These are phyloP conservation scores for Ogataea pignaliae DNA, from an alignment of 805 yeast species.

Conservation along the genomic window DNA sequence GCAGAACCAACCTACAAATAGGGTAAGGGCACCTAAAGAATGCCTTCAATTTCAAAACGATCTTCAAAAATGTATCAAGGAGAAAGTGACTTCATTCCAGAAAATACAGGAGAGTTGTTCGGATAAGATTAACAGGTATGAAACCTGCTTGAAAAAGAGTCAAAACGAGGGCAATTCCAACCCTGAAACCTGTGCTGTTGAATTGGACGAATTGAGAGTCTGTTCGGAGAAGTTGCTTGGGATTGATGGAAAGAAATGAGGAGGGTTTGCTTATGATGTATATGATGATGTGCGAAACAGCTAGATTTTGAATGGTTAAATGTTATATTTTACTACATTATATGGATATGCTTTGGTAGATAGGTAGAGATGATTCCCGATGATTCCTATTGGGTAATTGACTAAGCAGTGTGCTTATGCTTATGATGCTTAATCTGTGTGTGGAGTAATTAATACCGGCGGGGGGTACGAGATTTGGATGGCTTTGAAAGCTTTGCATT, in stretches of 20 bases:
- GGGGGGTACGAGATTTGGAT: too few species aligned
- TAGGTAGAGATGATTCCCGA: too few species aligned
- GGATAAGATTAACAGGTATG: conserved; percentile 55
- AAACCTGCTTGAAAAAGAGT: conserved; percentile 53
- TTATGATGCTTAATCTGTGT: too few species aligned
- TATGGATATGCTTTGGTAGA: too few species aligned
- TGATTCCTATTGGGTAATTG: too few species aligned
- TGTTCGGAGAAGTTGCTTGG: conserved; percentile 36
- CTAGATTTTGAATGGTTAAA: too few species aligned
- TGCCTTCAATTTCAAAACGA: conserved; percentile 55
- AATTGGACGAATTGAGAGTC: conserved; percentile 52
- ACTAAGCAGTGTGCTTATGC: too few species aligned
- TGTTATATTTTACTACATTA: too few species aligned
- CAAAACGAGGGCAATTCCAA: conserved; percentile 38
- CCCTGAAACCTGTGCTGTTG: conserved; percentile 39
- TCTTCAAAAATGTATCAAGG: conserved; percentile 59
- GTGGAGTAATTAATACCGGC: too few species aligned
- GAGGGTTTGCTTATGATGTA: too few species aligned
- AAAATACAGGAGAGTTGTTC: conserved; percentile 62
- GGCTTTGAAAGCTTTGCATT: too few species aligned
- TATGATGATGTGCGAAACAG: too few species aligned
- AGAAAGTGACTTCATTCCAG: conserved; percentile 65
- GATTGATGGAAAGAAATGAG: background rate
- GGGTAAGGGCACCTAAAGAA: conserved; percentile 34
- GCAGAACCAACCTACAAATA: conserved; percentile 35